A percentile compares a stretch with the other conserved stretches of the same genome.
phyloP scores from a whole-genome alignment of 495 filamentous ascomycete species.

The Usnea hakonensis region DNA sequence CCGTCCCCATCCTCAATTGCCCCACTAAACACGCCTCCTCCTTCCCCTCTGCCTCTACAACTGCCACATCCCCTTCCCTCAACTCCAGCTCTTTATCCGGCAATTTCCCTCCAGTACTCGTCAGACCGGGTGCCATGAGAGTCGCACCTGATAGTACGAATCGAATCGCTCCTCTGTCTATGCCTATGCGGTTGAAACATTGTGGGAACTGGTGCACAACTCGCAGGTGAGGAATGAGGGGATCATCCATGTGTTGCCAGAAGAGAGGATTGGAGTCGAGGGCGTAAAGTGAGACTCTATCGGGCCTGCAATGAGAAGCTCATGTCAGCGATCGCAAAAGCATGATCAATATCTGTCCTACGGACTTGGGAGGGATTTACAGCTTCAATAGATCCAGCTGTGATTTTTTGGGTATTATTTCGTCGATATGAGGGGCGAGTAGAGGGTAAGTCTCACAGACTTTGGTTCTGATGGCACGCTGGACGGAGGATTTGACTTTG shows the following conservation, averaged over 20 bases:
- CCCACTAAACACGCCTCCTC: conserved; percentile 84
- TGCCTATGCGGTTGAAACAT: conserved; percentile 46
- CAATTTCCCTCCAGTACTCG: conserved; percentile 67
- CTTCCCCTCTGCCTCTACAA: conserved; percentile 89
- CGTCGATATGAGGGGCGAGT: conserved; percentile 83
- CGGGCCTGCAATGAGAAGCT: conserved; percentile 49
- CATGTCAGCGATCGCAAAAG: background rate
- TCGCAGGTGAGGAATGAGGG: conserved; percentile 68
- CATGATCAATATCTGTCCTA: background rate
- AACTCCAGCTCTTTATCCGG: conserved; percentile 50
- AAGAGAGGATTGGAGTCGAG: conserved; percentile 70
- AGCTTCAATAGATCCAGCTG: conserved; percentile 87
- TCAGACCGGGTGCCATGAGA: conserved; percentile 91
- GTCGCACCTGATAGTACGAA: conserved; percentile 90
- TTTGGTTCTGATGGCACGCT: conserved; percentile 74
- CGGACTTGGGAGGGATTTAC: conserved; percentile 27
- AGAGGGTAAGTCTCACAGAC: conserved; percentile 77
- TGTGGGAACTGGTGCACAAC: conserved; percentile 58
- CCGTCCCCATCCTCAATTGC: conserved; percentile 74
- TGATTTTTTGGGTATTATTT: conserved; percentile 92
- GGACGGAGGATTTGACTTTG: conserved; percentile 95
- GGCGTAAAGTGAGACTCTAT: conserved; percentile 78
- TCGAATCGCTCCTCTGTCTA: conserved; percentile 92
- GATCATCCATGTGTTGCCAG: conserved; percentile 80
- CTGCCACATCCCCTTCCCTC: conserved; percentile 71